Evolutionary conservation across 768 basidiomycete genomes (phyloP).

Genomic region (Suillus hirtellus): DNA sequence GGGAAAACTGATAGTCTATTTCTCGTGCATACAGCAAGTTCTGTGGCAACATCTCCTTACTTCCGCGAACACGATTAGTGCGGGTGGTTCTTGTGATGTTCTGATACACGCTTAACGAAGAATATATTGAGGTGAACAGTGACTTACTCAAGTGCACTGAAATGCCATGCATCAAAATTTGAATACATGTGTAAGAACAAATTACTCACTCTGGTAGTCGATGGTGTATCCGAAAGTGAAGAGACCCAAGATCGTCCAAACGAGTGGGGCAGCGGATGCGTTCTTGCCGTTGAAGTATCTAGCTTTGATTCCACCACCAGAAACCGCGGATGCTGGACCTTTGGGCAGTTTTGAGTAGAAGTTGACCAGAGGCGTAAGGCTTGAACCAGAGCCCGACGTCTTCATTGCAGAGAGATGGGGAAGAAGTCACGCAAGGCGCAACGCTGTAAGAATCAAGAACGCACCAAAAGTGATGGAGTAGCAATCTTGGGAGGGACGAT

Average conservation of each 20-base stretch:
- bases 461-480: conserved; percentile 83
- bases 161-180: conserved; percentile 16
- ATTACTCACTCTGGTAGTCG: conserved; percentile 83
- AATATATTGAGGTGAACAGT: not conserved
- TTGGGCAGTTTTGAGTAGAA: conserved; percentile 98
- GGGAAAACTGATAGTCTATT: conserved; percentile 24
- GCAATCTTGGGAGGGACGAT: conserved; percentile 96
- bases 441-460: not conserved
- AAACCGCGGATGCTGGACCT: conserved; percentile 65
- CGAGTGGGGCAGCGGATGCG: conserved; percentile 71
- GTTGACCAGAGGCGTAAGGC: conserved; percentile 83
- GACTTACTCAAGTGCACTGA: conserved; percentile 83
- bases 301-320: conserved; percentile 79
- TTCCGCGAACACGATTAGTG: conserved; percentile 47
- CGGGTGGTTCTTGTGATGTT: conserved; percentile 90
- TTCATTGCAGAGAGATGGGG: conserved; percentile 29
- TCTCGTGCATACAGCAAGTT: conserved; percentile 9
- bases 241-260: conserved; percentile 60
- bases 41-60: conserved; percentile 12
- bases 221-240: conserved; percentile 83
- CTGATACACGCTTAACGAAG: conserved; percentile 40
- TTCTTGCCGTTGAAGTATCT: conserved; percentile 85
- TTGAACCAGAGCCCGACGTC: conserved; percentile 81
- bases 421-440: conserved; percentile 14
- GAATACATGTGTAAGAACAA: not conserved